These are phyloP conservation scores for Chrysopogon serrulatus DNA, from an alignment of 176 grass and related monocot genomes.

Conservation along the genomic window DNA sequence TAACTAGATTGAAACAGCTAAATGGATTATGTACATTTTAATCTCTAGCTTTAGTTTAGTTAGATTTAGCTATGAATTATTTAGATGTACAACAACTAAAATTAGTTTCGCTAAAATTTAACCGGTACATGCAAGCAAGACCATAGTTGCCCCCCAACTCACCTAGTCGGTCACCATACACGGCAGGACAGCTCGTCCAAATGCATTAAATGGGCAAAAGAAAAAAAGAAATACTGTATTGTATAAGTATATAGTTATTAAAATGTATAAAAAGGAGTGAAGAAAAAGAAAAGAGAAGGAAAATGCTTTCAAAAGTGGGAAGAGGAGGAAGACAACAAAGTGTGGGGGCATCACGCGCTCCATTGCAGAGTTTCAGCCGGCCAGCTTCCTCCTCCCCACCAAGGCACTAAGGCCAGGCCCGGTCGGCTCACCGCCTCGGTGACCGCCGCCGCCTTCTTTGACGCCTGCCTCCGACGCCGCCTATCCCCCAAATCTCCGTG, in stretches of 20 bases:
- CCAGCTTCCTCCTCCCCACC: background rate
- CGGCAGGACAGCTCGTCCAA: background rate
- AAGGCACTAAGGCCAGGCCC: background rate
- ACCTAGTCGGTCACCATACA: too few species aligned
- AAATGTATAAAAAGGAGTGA: background rate
- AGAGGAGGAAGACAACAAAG: conserved; percentile 27
- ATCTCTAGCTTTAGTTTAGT: too few species aligned
- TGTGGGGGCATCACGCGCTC: conserved; percentile 11
- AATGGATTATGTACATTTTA: too few species aligned
- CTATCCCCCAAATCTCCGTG: background rate
- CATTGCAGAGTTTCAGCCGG: conserved; percentile 20
- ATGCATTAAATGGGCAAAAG: background rate
- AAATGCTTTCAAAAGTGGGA: conserved; percentile 1
- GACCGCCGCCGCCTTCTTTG: conserved; percentile 29
- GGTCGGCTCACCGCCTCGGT: conserved; percentile 10
- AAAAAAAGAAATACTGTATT: background rate
- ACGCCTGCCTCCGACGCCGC: background rate
- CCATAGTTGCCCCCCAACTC: too few species aligned
- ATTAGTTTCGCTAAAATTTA: too few species aligned
- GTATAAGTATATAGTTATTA: background rate
- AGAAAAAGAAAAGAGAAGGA: background rate
- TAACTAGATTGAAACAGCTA: too few species aligned
- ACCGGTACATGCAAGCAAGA: too few species aligned
- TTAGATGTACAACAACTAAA: too few species aligned
- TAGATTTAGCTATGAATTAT: too few species aligned